Conservation (phyloP, 2,329 filamentous ascomycete genomes). For the Acephala macrosclerotiorum region DNA sequence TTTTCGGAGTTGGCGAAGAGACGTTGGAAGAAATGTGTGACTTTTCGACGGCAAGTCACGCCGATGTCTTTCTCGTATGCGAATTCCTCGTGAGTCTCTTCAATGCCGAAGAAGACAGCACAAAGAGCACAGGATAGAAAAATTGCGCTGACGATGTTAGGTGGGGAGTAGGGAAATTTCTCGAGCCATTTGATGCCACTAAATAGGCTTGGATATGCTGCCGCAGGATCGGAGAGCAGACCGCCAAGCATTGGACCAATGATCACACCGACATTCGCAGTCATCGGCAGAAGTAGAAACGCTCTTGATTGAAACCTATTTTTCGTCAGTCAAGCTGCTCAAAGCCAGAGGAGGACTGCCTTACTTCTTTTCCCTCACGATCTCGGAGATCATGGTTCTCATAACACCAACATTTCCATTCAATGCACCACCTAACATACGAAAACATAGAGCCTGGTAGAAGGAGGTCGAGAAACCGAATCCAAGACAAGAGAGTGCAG, state of each 20-base stretch:
- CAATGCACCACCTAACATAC: conserved; percentile 67
- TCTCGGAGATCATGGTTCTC: conserved; percentile 77
- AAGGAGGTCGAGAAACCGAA: conserved; percentile 74
- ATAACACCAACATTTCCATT: conserved; percentile 80
- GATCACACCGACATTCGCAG: conserved; percentile 66
- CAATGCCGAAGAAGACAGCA: conserved; percentile 47
- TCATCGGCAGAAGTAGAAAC: conserved; percentile 62
- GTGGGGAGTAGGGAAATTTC: conserved; percentile 54
- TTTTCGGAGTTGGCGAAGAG: conserved; percentile 20
- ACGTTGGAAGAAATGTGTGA: conserved; percentile 28
- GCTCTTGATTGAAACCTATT: conserved; percentile 49
- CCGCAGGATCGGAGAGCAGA: conserved; percentile 52
- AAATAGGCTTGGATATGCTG: conserved; percentile 48
- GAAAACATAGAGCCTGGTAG: conserved; percentile 62
- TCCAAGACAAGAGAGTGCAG: conserved; percentile 68
- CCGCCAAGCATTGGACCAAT: conserved; percentile 53
- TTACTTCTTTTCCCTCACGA: conserved; percentile 73
- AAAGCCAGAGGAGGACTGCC: not conserved
- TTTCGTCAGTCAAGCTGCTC: conserved; percentile 12
- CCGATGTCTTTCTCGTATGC: conserved; percentile 43
- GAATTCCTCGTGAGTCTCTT: conserved; percentile 47
- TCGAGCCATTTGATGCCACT: conserved; percentile 49
- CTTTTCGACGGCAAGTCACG: conserved; percentile 34
- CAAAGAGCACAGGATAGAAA: conserved; percentile 44
- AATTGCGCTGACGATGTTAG: conserved; percentile 49